phyloP scores from a whole-genome alignment of 768 basidiomycete genomes.

The Russula earlei region DNA sequence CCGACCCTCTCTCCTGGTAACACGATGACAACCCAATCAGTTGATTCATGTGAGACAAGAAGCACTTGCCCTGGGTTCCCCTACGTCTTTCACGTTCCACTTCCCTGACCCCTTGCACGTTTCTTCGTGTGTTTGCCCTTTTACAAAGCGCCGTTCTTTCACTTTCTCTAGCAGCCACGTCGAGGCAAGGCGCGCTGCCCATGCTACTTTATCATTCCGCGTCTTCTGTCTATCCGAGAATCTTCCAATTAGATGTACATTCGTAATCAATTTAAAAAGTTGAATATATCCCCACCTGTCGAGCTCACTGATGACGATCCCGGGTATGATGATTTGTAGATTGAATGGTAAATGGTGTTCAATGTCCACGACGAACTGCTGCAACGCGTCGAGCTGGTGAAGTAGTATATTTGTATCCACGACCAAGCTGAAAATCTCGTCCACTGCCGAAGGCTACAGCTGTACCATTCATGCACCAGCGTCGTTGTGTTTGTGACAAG shows the following conservation, averaged over 20 bases:
- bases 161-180: constrained; percentile 57
- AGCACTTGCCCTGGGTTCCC: constrained; percentile 32
- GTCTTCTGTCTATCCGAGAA: constrained; percentile 6
- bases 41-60: neutral
- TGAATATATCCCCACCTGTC: constrained; percentile 46
- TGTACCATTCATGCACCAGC: neutral
- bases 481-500: neutral
- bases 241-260: neutral
- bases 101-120: constrained; percentile 51
- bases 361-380: constrained; percentile 54
- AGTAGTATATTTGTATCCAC: constrained; percentile 76
- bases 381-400: constrained; percentile 53
- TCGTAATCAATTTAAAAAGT: neutral
- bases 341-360: constrained; percentile 43
- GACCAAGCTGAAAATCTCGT: constrained; percentile 39
- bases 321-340: constrained; percentile 53
- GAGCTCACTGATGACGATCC: constrained; percentile 66
- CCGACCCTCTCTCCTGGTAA: constrained; percentile 28
- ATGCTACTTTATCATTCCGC: constrained; percentile 11
- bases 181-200: constrained; percentile 35
- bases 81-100: constrained; percentile 44
- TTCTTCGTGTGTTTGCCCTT: constrained; percentile 53
- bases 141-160: constrained; percentile 44
- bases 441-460: constrained; percentile 3
- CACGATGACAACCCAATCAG: neutral